Evolutionary conservation across 768 basidiomycete genomes (phyloP).

Genomic region (Russula sp.): DNA sequence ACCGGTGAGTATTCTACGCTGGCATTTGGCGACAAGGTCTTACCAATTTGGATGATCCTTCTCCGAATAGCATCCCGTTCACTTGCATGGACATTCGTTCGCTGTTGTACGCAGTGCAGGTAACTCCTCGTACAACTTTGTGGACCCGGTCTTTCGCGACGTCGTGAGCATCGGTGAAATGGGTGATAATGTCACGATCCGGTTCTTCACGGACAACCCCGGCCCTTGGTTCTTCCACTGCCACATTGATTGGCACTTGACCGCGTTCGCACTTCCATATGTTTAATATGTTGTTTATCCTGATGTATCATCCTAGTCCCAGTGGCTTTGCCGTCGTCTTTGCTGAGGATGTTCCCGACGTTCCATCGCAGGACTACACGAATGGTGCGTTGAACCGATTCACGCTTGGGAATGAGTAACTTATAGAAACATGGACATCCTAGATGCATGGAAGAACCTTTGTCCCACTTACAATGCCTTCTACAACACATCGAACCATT

Average conservation of each 20-base stretch:
- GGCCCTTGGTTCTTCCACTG: conserved; percentile 36
- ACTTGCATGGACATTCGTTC: conserved; percentile 26
- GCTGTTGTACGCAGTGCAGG: conserved; percentile 20
- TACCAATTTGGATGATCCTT: neutral
- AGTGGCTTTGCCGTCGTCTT: conserved; percentile 24
- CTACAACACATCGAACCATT: no score
- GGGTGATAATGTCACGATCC: conserved; percentile 30
- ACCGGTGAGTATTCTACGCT: conserved; percentile 9
- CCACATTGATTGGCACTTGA: conserved; percentile 37
- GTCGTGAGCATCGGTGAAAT: conserved; percentile 27
- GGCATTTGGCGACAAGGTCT: no score
- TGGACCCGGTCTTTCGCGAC: conserved; percentile 30
- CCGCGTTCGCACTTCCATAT: conserved; percentile 54
- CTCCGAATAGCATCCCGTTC: conserved; percentile 24
- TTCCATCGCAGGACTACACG: neutral
- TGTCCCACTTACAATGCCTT: no score
- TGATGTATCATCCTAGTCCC: neutral
- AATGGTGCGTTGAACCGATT: neutral
- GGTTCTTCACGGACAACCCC: conserved; percentile 36
- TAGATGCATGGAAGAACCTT: no score
- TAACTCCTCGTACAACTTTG: conserved; percentile 19
- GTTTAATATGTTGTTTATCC: conserved; percentile 30
- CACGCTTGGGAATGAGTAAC: no score
- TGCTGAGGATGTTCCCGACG: conserved; percentile 19
- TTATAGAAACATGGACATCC: no score